phyloP scores from a whole-genome alignment of 2,329 filamentous ascomycete genomes.

The Sordariomycetes sp. region DNA sequence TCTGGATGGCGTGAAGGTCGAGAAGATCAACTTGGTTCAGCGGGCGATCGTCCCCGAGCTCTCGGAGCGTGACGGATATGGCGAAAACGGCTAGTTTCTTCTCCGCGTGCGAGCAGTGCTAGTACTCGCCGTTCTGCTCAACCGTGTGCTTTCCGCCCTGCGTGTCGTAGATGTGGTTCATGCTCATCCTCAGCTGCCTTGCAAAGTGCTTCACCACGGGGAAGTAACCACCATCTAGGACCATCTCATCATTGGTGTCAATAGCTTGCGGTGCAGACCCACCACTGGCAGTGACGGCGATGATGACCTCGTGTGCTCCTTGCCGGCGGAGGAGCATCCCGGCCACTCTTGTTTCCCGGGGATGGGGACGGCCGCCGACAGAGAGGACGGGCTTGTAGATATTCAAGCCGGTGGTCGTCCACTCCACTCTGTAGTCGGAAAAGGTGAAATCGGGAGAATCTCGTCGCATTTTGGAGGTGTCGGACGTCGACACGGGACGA shows the following conservation, averaged over 20 bases:
- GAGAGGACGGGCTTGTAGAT: neutral
- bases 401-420: neutral
- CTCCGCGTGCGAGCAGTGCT: conserved; percentile 21
- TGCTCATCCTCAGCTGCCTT: conserved; percentile 12
- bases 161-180: conserved; percentile 12
- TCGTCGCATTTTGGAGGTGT: neutral
- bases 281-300: neutral
- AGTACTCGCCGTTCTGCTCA: conserved; percentile 4
- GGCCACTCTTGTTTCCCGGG: neutral
- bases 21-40: neutral
- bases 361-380: neutral
- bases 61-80: conserved; percentile 13
- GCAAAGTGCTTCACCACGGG: conserved; percentile 15
- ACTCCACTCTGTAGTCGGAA: neutral
- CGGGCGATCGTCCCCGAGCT: neutral
- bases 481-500: neutral
- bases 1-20: neutral
- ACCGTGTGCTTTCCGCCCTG: neutral
- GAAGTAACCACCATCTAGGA: conserved; percentile 13
- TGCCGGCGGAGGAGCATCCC: neutral
- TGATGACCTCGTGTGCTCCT: neutral
- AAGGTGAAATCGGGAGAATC: neutral
- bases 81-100: conserved; percentile 23
- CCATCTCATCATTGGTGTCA: neutral
- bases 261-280: neutral